phyloP scores from a whole-genome alignment of 2,329 filamentous ascomycete genomes.

The Penicillium glabrum region DNA sequence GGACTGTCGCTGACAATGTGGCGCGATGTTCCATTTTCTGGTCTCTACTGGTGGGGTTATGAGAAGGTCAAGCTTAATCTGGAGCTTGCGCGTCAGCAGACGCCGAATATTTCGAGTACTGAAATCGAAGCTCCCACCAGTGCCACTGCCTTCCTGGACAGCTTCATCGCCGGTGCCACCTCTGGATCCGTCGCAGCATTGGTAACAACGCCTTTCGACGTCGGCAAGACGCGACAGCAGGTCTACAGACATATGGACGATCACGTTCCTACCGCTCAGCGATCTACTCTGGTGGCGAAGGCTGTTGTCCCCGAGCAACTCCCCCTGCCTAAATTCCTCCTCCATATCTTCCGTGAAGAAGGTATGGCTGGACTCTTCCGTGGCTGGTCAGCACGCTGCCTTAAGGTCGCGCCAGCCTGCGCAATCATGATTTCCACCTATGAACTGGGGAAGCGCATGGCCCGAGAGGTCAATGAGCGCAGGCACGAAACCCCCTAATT shows the following conservation, averaged over 20 bases:
- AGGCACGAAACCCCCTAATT: conserved; percentile 30
- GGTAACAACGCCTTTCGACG: conserved; percentile 92
- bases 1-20: conserved; percentile 88
- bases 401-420: conserved; percentile 94
- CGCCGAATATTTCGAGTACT: conserved; percentile 19
- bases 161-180: conserved; percentile 79
- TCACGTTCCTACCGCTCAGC: conserved; percentile 22
- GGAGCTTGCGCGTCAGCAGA: conserved; percentile 64
- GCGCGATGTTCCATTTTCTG: conserved; percentile 96
- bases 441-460: conserved; percentile 90
- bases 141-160: conserved; percentile 73
- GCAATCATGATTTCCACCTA: conserved; percentile 99
- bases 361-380: conserved; percentile 79
- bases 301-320: conserved; percentile 64
- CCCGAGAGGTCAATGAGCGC: conserved; percentile 69
- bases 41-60: conserved; percentile 97
- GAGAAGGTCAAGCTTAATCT: conserved; percentile 75
- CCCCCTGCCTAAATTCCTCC: conserved; percentile 78
- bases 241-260: conserved; percentile 65
- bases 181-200: conserved; percentile 85
- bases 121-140: conserved; percentile 64
- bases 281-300: conserved; percentile 2
- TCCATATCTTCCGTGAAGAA: conserved; percentile 86
- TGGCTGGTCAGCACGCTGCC: conserved; percentile 85
- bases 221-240: conserved; percentile 94